Percentiles rank a stretch among this genome's conserved stretches.
Evolutionary conservation across 805 yeast species (phyloP).

Genomic region (Yarrowia bubula): DNA sequence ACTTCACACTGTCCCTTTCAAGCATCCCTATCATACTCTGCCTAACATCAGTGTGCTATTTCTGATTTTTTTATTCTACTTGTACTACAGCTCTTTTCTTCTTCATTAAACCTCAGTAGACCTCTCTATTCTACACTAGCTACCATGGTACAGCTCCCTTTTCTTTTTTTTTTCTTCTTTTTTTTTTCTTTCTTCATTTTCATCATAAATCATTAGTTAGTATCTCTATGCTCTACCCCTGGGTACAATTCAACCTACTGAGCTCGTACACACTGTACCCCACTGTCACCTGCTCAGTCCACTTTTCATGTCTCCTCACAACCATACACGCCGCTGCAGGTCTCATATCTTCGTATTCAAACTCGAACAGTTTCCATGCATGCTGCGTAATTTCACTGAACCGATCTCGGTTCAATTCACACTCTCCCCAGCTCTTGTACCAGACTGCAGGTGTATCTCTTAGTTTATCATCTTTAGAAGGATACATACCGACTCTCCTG

Average conservation of each 20-base stretch:
- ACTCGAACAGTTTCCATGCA: neutral
- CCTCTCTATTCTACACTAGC: too few relatives aligned
- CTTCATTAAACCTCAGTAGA: too few relatives aligned
- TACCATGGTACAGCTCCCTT: too few relatives aligned
- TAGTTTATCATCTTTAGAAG: neutral
- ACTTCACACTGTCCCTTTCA: too few relatives aligned
- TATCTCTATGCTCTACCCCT: neutral
- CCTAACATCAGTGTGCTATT: too few relatives aligned
- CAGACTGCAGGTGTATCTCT: neutral
- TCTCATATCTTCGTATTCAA: neutral
- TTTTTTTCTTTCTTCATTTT: too few relatives aligned
- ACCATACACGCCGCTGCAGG: slow-evolving; percentile 1
- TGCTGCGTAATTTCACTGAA: neutral
- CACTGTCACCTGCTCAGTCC: neutral
- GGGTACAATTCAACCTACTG: neutral
- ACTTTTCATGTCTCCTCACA: neutral
- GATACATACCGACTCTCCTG: too few relatives aligned
- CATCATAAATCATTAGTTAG: neutral
- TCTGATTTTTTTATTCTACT: too few relatives aligned
- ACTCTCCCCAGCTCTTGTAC: neutral
- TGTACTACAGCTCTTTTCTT: too few relatives aligned
- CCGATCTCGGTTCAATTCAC: neutral
- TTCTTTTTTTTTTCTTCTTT: too few relatives aligned
- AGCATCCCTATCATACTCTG: too few relatives aligned
- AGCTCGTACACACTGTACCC: neutral